Base-by-base conservation (phyloP, 2,329 filamentous ascomycete genomes). In the Macrophomina phaseolina region DNA sequence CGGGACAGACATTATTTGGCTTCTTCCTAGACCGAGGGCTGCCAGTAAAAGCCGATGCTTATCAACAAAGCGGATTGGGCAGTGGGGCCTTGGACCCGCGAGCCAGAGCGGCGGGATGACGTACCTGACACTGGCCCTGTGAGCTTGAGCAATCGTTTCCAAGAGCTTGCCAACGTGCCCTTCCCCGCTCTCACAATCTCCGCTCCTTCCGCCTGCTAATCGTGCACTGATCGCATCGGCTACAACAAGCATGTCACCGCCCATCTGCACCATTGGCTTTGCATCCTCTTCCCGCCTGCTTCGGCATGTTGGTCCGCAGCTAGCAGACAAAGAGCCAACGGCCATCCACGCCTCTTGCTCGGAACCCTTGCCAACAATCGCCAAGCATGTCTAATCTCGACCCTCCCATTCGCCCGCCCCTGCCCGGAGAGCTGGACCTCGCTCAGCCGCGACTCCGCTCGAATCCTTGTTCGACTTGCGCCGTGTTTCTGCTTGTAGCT, bases 311-410 rank as follows among this genome's bases (percentile, higher is more conserved):
- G 32, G 8, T 12, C 45, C 42, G 18, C 45, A 9, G 55, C 30
- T 8, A 18, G 56, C 6, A 8, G 46, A 48, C 32, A 62, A 62
- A 48, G 32, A 62, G 32, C n/a, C 6, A n/a, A 23, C 18, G n/a
- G n/a, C 42, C 23, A 40, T 58, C 12, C 18, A 42, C 36, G 11
- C 32, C 51, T 36, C 36, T 18, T 40, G n/a, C 14, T 53, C 30
- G 11, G 18, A 58, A 42, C 28, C 38, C 53, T 16, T 45, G 18
- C 53, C 11, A 42, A 34, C 34, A 14, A 56, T 34, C 56, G 56
- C 56, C 51, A 36, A 56, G 63, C 63, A 56, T 58, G 63, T 30
- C 52, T 45, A 58, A 58, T 65, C 32, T 49, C 18, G 36, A 16
- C n/a, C 30, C 9, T 58, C 12, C 18, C 18, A 65, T 65, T 65